phyloP scores from a whole-genome alignment of 176 grass and related monocot genomes.

The Pharus latifolius region DNA sequence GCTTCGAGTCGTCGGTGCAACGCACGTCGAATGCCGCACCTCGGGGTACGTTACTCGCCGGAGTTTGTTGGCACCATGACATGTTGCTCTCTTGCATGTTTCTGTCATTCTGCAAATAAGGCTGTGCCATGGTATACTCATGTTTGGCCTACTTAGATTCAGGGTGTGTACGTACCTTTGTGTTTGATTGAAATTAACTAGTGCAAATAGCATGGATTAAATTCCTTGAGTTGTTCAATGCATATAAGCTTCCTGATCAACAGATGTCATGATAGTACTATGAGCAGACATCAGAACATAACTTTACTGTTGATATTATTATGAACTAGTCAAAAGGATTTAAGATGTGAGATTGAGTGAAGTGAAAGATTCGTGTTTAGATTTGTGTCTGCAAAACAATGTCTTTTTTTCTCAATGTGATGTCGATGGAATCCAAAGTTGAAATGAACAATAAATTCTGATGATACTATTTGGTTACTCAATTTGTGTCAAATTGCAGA shows the following conservation, averaged over 20 bases:
- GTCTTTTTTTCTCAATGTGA: no score
- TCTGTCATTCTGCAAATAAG: neutral
- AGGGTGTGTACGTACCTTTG: no score
- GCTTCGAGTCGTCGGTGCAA: slow-evolving; percentile 31
- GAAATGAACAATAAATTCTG: neutral
- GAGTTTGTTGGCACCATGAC: neutral
- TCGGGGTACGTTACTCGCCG: slow-evolving; percentile 22
- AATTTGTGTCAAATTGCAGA: slow-evolving; percentile 25
- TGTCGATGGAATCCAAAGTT: no score
- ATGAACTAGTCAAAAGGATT: neutral
- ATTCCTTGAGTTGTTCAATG: no score
- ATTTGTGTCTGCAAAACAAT: neutral
- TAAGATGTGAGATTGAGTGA: no score
- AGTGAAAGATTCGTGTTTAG: slow-evolving; percentile 9
- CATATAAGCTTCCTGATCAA: no score
- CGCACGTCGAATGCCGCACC: neutral
- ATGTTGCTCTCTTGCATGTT: neutral
- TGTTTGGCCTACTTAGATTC: neutral
- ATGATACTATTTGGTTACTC: neutral
- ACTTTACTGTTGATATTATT: neutral
- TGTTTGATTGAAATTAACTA: no score
- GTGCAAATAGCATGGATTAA: no score
- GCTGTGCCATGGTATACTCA: neutral
- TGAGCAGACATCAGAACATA: no score
- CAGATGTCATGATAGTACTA: no score